phyloP scores from a whole-genome alignment of 2,329 filamentous ascomycete species.

The Exophiala viscosa region DNA sequence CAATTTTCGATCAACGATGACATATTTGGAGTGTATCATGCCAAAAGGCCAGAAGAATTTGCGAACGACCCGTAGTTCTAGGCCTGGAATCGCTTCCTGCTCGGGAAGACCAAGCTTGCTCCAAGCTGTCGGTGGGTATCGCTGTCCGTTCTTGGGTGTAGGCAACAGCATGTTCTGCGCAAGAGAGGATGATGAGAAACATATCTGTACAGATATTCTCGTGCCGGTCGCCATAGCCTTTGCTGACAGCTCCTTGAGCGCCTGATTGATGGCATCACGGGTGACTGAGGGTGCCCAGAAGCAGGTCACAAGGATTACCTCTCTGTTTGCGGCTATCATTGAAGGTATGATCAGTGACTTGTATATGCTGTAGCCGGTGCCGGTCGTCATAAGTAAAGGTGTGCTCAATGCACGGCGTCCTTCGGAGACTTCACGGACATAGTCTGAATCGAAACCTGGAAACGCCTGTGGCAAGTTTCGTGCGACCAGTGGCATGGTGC shows the following conservation, averaged over 20 bases:
- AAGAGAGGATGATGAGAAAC: constrained; percentile 70
- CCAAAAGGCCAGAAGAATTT: constrained; percentile 76
- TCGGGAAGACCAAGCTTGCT: constrained; percentile 61
- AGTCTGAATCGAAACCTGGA: neutral
- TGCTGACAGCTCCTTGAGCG: constrained; percentile 58
- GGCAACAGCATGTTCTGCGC: constrained; percentile 74
- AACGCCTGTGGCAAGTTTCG: neutral
- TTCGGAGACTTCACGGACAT: constrained; percentile 3
- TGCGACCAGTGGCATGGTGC: too few relatives aligned
- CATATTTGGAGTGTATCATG: constrained; percentile 84
- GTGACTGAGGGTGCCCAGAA: constrained; percentile 72
- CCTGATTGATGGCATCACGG: constrained; percentile 53
- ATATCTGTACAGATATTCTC: constrained; percentile 63
- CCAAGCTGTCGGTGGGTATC: constrained; percentile 62
- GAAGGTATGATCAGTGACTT: constrained; percentile 53
- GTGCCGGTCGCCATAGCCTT: constrained; percentile 36
- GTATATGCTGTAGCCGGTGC: constrained; percentile 14
- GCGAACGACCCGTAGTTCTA: constrained; percentile 70
- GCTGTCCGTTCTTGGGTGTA: constrained; percentile 57
- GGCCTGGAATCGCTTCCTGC: constrained; percentile 51
- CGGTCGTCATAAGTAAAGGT: constrained; percentile 2
- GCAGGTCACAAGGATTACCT: constrained; percentile 74
- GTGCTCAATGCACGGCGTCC: constrained; percentile 7
- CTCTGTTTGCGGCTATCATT: constrained; percentile 57
- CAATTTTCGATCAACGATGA: constrained; percentile 64